Conservation (phyloP, 2,329 filamentous ascomycete species). For the Pseudocercospora vitis region DNA sequence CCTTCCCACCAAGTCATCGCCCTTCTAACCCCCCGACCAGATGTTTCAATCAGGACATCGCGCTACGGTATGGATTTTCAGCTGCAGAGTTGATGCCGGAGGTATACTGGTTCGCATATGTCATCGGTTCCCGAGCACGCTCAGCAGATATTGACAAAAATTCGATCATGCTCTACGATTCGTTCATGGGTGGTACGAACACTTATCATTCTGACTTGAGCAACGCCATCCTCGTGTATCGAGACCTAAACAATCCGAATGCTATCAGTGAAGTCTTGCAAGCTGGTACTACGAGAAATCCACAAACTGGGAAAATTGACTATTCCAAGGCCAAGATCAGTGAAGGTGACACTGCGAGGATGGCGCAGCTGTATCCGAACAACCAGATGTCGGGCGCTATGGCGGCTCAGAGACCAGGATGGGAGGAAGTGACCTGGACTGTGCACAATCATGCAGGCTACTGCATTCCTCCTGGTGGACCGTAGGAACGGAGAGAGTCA, state of each 20-base stretch:
- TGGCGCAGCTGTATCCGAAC: not conserved
- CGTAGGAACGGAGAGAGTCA: no score
- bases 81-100: no score
- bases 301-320: not conserved
- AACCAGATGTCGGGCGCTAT: no score
- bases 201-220: not conserved
- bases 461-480: no score
- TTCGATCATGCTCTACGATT: not conserved
- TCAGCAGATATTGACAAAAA: no score
- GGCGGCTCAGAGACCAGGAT: no score
- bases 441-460: no score
- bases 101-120: no score
- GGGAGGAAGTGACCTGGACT: no score
- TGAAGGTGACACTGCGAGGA: conserved; percentile 7
- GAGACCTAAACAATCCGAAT: not conserved
- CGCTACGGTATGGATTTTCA: not conserved
- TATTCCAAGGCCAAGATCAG: not conserved
- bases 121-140: no score
- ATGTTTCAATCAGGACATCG: not conserved
- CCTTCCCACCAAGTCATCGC: no score
- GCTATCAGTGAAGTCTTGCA: not conserved
- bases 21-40: not conserved
- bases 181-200: not conserved
- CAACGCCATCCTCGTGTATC: not conserved
- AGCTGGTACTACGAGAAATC: not conserved